These are phyloP conservation scores for Pythium biforme DNA, from an alignment of 352 stramenopile species.

Conservation along the genomic window DNA sequence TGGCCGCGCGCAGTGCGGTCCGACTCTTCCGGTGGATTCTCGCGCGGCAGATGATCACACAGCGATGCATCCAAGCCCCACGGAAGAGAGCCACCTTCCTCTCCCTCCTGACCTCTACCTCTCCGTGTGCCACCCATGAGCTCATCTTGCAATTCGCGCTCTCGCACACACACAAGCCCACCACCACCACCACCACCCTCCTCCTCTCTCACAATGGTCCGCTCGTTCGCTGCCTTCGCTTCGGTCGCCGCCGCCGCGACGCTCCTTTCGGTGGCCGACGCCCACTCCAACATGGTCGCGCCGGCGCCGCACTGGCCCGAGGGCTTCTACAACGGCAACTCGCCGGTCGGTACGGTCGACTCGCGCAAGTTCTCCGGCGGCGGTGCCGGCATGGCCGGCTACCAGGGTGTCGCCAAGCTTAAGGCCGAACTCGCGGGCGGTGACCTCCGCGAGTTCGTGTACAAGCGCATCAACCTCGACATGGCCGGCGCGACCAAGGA, in stretches of 20 bases:
- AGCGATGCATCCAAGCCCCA: background rate
- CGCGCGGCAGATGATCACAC: background rate
- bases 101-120: background rate
- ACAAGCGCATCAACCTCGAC: constrained; percentile 10
- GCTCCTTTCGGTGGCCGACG: constrained; percentile 15
- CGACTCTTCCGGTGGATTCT: constrained; percentile 7
- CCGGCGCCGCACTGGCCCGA: constrained; percentile 10
- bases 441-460: constrained; percentile 16
- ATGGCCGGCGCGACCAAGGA: constrained; percentile 16
- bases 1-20: background rate
- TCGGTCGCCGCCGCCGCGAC: constrained; percentile 14
- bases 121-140: background rate
- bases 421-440: constrained; percentile 8
- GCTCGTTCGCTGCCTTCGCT: constrained; percentile 14
- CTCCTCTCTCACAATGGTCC: constrained; percentile 16
- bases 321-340: constrained; percentile 24
- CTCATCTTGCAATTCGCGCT: constrained; percentile 13
- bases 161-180: background rate
- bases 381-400: constrained; percentile 1
- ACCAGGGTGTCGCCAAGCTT: constrained; percentile 16
- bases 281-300: constrained; percentile 25
- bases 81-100: background rate
- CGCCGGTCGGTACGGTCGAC: constrained; percentile 22
- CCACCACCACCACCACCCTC: background rate
- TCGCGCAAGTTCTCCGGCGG: constrained; percentile 12